Percentiles rank a stretch among this genome's conserved stretches.
phyloP scores from a whole-genome alignment of 1,139 yeast species.

The Pichia sp. region DNA sequence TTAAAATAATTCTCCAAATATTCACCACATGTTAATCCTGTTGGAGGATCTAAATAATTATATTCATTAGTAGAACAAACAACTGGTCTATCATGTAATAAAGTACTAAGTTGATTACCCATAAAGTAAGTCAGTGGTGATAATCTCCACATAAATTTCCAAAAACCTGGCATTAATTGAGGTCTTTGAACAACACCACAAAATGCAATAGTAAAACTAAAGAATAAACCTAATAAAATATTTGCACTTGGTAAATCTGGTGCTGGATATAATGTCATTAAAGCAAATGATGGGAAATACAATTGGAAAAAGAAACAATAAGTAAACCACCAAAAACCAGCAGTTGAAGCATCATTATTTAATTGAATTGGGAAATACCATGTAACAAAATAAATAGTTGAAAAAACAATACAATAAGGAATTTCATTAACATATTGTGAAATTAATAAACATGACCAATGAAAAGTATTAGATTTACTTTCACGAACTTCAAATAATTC shows the following conservation, averaged over 20 bases:
- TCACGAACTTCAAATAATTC: conserved; percentile 62
- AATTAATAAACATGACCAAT: conserved; percentile 52
- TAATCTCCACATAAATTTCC: conserved; percentile 61
- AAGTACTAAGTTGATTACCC: conserved; percentile 45
- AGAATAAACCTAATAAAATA: conserved; percentile 46
- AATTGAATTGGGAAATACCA: conserved; percentile 55
- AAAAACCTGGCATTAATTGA: conserved; percentile 55
- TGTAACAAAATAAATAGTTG: conserved; percentile 46
- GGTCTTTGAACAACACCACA: conserved; percentile 60
- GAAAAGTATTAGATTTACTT: conserved; percentile 56
- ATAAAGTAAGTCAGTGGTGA: conserved; percentile 64
- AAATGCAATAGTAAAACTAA: conserved; percentile 48
- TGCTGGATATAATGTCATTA: conserved; percentile 46
- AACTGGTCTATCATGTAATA: conserved; percentile 51
- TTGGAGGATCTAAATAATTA: conserved; percentile 46
- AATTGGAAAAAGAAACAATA: conserved; percentile 49
- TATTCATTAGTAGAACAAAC: conserved; percentile 46
- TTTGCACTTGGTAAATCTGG: conserved; percentile 58
- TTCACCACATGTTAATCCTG: conserved; percentile 49
- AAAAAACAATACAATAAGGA: conserved; percentile 48
- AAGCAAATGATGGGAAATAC: conserved; percentile 47
- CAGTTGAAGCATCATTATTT: conserved; percentile 36
- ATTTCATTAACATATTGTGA: conserved; percentile 48
- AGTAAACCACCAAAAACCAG: conserved; percentile 48
- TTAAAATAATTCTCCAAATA: conserved; percentile 37